Evolutionary conservation across 352 stramenopile genomes (phyloP).

Genomic region (Phytophthora quininea): DNA sequence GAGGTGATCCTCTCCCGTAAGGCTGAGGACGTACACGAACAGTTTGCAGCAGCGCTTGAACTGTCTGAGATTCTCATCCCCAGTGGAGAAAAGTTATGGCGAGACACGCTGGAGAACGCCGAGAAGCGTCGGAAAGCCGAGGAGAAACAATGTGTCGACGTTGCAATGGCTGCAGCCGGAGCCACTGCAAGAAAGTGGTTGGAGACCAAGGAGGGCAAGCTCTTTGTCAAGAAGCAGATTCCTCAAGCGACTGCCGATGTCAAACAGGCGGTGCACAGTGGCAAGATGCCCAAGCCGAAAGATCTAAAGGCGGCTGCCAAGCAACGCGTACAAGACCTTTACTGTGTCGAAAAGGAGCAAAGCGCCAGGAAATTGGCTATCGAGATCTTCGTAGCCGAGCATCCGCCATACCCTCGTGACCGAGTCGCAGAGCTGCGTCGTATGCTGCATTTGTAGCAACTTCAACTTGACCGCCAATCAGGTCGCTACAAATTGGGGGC

Average conservation of each 20-base stretch:
- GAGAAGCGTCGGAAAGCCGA: conserved; percentile 42
- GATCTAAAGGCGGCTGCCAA: conserved; percentile 55
- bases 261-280: conserved; percentile 54
- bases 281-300: conserved; percentile 58
- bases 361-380: conserved; percentile 41
- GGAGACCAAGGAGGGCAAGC: conserved; percentile 67
- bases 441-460: conserved; percentile 23
- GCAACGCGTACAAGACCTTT: conserved; percentile 46
- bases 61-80: conserved; percentile 30
- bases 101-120: conserved; percentile 36
- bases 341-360: conserved; percentile 41
- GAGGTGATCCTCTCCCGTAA: conserved; percentile 20
- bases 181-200: conserved; percentile 46
- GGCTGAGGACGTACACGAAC: conserved; percentile 19
- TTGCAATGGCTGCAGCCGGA: conserved; percentile 31
- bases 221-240: conserved; percentile 63
- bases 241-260: conserved; percentile 46
- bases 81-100: conserved; percentile 42
- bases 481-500: neutral
- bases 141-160: conserved; percentile 40
- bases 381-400: conserved; percentile 34
- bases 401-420: conserved; percentile 36
- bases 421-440: conserved; percentile 27
- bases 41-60: conserved; percentile 42
- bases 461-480: conserved; percentile 31